phyloP scores from a whole-genome alignment of 2,329 filamentous ascomycete species.

The Diplocarpon rosae region DNA sequence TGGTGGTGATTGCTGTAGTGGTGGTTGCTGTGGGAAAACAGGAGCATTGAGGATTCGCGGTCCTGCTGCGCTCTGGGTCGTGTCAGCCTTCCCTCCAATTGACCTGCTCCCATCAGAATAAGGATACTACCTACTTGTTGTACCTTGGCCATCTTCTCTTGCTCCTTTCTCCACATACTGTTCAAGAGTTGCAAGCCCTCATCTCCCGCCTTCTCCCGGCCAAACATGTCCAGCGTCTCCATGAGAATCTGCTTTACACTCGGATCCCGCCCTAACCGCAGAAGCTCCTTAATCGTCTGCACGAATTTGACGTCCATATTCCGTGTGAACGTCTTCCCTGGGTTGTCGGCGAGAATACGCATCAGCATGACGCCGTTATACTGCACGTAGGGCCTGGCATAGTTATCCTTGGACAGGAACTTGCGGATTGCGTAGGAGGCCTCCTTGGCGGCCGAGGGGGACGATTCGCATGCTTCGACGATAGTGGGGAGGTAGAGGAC shows the following conservation, averaged over 20 bases:
- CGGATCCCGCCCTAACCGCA: conserved; percentile 59
- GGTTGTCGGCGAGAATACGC: conserved; percentile 86
- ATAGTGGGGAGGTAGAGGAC: conserved; percentile 87
- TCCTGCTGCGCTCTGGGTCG: conserved; percentile 21
- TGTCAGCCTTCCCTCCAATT: too few relatives aligned
- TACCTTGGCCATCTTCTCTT: conserved; percentile 47
- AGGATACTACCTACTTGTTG: conserved; percentile 23
- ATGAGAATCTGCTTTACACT: conserved; percentile 77
- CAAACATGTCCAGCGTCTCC: conserved; percentile 74
- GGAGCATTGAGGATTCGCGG: conserved; percentile 35
- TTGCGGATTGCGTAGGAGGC: conserved; percentile 73
- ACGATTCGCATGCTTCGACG: conserved; percentile 90
- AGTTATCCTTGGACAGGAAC: conserved; percentile 66
- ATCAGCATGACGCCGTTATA: conserved; percentile 96
- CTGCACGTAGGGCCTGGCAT: conserved; percentile 56
- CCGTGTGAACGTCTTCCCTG: conserved; percentile 79
- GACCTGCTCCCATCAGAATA: conserved; percentile 4
- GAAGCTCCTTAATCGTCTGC: conserved; percentile 60
- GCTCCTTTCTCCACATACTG: conserved; percentile 85
- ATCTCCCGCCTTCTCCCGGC: conserved; percentile 55
- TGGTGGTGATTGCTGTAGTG: conserved; percentile 40
- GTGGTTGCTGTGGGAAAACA: conserved; percentile 33
- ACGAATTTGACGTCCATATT: conserved; percentile 82
- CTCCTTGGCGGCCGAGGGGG: conserved; percentile 71
- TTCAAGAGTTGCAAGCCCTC: conserved; percentile 60